Conservation (phyloP, 495 filamentous ascomycete species). For the Aspergillus sclerotiicarbonarius region DNA sequence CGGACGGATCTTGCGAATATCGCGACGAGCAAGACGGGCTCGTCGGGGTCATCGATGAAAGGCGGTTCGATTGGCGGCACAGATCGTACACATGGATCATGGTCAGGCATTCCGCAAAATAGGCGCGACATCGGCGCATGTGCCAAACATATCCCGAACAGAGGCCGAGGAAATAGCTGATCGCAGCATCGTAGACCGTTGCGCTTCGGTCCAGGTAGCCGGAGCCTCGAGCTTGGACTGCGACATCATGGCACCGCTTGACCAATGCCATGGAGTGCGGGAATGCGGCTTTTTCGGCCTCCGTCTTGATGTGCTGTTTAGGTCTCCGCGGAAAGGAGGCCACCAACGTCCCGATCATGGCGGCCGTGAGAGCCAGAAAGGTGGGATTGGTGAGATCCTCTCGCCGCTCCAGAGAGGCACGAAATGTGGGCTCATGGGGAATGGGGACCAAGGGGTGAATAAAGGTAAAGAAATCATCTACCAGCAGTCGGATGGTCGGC, state of each 20-base stretch:
- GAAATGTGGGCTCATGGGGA: slow-evolving; percentile 83
- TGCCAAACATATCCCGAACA: slow-evolving; percentile 69
- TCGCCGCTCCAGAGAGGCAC: slow-evolving; percentile 63
- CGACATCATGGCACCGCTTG: slow-evolving; percentile 69
- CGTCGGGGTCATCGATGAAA: slow-evolving; percentile 16
- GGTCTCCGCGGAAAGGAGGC: slow-evolving; percentile 82
- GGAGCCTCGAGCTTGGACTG: slow-evolving; percentile 66
- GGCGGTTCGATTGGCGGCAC: slow-evolving; percentile 46
- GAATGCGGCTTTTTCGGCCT: slow-evolving; percentile 42
- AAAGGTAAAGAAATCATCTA: slow-evolving; percentile 89
- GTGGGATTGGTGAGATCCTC: slow-evolving; percentile 66
- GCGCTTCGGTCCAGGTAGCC: slow-evolving; percentile 65
- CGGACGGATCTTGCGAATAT: slow-evolving; percentile 22
- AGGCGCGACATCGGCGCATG: slow-evolving; percentile 63
- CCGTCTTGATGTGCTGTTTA: slow-evolving; percentile 64
- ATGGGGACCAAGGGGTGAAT: slow-evolving; percentile 85
- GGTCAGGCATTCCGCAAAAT: slow-evolving; percentile 69
- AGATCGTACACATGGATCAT: slow-evolving; percentile 68
- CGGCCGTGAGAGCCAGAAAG: slow-evolving; percentile 75
- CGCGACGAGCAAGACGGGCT: slow-evolving; percentile 32
- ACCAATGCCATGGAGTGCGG: slow-evolving; percentile 71
- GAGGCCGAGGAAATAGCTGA: slow-evolving; percentile 78
- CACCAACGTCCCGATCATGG: slow-evolving; percentile 75
- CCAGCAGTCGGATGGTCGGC: slow-evolving; percentile 60
- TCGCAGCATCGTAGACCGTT: slow-evolving; percentile 75